Evolutionary conservation across 306 rosid species (phyloP).

Genomic region (Fagus sylvatica): DNA sequence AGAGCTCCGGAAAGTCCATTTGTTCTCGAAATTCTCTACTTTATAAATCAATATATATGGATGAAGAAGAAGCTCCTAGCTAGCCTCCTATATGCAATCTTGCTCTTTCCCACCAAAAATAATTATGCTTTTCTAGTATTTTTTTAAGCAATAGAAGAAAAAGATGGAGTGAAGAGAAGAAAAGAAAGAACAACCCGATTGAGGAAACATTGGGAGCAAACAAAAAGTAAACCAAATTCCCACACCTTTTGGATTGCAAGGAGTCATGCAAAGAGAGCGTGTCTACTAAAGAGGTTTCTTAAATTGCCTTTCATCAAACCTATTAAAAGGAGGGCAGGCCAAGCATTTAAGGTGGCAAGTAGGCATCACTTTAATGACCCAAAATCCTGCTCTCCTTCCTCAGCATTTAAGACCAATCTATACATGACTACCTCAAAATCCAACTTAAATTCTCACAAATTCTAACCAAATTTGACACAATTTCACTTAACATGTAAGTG

Average conservation of each 20-base stretch:
- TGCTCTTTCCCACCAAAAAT: neutral
- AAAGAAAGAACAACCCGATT: neutral
- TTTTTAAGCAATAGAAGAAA: neutral
- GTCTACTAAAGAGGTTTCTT: constrained; percentile 22
- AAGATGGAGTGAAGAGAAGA: neutral
- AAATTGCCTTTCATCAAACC: constrained; percentile 27
- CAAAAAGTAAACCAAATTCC: neutral
- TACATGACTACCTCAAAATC: constrained; percentile 27
- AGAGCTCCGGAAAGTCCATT: constrained; percentile 40
- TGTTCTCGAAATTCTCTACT: neutral
- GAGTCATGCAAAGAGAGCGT: constrained; percentile 25
- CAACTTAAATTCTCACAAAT: constrained; percentile 3
- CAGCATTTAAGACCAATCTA: constrained; percentile 42
- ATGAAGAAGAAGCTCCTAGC: neutral
- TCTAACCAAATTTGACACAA: neutral
- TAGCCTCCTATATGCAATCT: neutral
- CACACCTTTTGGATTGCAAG: neutral
- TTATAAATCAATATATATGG: neutral
- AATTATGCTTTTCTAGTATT: neutral
- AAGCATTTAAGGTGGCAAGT: constrained; percentile 49
- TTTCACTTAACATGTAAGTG: neutral
- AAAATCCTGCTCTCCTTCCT: constrained; percentile 29
- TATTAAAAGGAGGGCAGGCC: constrained; percentile 31
- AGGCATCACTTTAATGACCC: constrained; percentile 41
- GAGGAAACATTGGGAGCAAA: neutral